A percentile compares a stretch with the other conserved stretches of the same genome.
phyloP scores from a whole-genome alignment of 768 basidiomycete species.

The Psilocybe sp. region DNA sequence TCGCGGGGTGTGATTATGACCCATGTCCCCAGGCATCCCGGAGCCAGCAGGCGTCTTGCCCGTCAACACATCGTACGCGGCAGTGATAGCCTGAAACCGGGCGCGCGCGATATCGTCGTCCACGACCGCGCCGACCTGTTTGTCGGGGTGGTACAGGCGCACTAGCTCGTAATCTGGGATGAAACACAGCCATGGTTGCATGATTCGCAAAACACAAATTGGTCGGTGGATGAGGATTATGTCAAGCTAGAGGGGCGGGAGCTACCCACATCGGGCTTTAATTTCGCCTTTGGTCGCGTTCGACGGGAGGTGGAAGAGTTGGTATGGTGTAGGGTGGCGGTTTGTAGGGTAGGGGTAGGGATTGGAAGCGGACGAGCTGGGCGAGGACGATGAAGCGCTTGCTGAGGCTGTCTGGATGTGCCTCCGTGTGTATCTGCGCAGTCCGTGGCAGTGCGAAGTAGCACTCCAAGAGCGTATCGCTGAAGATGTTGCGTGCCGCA shows the following conservation, averaged over 20 bases:
- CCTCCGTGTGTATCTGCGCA: no score
- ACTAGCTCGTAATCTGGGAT: slow-evolving; percentile 74
- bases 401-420: no score
- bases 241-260: neutral
- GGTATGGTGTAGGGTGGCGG: slow-evolving; percentile 54
- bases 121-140: slow-evolving; percentile 32
- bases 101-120: slow-evolving; percentile 53
- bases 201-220: no score
- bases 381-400: no score
- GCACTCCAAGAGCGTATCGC: no score
- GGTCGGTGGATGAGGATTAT: neutral
- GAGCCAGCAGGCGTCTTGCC: slow-evolving; percentile 32
- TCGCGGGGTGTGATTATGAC: slow-evolving; percentile 13
- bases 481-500: no score
- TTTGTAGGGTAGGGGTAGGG: slow-evolving; percentile 50
- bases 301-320: slow-evolving; percentile 59
- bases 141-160: slow-evolving; percentile 77
- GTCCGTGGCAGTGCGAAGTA: no score
- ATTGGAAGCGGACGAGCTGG: slow-evolving; percentile 1
- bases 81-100: slow-evolving; percentile 66
- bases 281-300: slow-evolving; percentile 51
- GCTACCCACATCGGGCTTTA: slow-evolving; percentile 52
- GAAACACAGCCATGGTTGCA: neutral
- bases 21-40: slow-evolving; percentile 12
- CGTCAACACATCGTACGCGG: slow-evolving; percentile 65